Conservation (phyloP, 2,329 filamentous ascomycete genomes). For the Beauveria pseudobassiana region DNA sequence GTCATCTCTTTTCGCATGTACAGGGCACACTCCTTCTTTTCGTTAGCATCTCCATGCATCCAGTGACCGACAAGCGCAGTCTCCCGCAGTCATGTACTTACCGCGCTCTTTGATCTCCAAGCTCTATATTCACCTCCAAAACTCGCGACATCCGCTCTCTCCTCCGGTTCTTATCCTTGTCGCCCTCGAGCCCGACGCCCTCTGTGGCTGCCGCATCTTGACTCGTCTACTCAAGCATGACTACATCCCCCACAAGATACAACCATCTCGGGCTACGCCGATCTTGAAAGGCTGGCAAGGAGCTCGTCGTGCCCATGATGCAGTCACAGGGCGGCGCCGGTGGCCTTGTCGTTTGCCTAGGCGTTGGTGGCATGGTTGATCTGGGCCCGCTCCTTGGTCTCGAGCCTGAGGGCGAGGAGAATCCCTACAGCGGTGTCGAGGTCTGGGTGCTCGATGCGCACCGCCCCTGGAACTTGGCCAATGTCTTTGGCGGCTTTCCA, state of each 20-base stretch:
- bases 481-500: conserved; percentile 76
- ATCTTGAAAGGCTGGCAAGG: conserved; percentile 70
- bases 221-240: conserved; percentile 92
- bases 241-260: conserved; percentile 96
- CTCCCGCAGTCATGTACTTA: conserved; percentile 68
- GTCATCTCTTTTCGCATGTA: background rate
- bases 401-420: conserved; percentile 53
- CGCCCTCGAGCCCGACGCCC: conserved; percentile 87
- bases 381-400: conserved; percentile 73
- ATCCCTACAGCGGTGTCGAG: conserved; percentile 73
- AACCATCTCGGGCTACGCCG: conserved; percentile 86
- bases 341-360: conserved; percentile 84
- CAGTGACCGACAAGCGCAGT: background rate
- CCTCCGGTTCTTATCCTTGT: conserved; percentile 87
- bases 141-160: conserved; percentile 79
- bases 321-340: conserved; percentile 75
- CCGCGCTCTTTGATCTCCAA: conserved; percentile 83
- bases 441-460: conserved; percentile 91
- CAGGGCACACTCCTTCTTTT: background rate
- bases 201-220: conserved; percentile 92
- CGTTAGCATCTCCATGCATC: background rate
- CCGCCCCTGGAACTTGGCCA: conserved; percentile 88
- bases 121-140: conserved; percentile 83
- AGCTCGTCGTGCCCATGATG: conserved; percentile 81
- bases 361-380: conserved; percentile 87